Conservation (phyloP, 2,329 filamentous ascomycete genomes). For the Colletotrichum simmondsii region DNA sequence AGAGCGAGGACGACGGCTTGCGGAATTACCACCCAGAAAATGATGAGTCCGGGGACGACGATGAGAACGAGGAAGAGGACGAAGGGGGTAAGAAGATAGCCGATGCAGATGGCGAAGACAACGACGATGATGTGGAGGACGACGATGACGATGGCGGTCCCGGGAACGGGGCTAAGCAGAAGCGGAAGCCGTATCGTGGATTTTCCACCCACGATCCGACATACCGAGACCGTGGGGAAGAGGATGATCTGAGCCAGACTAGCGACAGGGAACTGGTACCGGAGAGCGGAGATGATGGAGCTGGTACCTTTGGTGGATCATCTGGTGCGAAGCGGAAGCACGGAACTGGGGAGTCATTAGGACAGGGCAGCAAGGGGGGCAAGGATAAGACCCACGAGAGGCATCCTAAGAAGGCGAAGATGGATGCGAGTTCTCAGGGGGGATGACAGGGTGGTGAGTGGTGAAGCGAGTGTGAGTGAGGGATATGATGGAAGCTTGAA, state of each 20-base stretch:
- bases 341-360: background rate
- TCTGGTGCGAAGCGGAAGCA: slow-evolving; percentile 16
- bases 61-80: background rate
- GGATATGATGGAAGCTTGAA: background rate
- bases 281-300: slow-evolving; percentile 4
- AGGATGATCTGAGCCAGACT: slow-evolving; percentile 17
- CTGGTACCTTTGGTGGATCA: background rate
- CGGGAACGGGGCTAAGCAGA: background rate
- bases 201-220: slow-evolving; percentile 15
- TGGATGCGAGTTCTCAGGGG: slow-evolving; percentile 38
- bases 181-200: slow-evolving; percentile 1
- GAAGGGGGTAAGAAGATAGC: background rate
- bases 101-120: background rate
- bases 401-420: slow-evolving; percentile 41
- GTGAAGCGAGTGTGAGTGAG: background rate
- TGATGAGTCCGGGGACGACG: too few relatives aligned
- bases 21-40: background rate
- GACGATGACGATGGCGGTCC: background rate
- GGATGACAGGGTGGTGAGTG: slow-evolving; percentile 27
- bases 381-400: background rate
- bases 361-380: background rate
- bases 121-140: background rate
- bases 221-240: slow-evolving; percentile 21
- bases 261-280: slow-evolving; percentile 10
- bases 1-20: slow-evolving; percentile 35